Percentiles rank a stretch among this genome's conserved stretches.
These are phyloP conservation scores for Phytophthora sp. DNA, from an alignment of 352 stramenopile species.

Conservation along the genomic window DNA sequence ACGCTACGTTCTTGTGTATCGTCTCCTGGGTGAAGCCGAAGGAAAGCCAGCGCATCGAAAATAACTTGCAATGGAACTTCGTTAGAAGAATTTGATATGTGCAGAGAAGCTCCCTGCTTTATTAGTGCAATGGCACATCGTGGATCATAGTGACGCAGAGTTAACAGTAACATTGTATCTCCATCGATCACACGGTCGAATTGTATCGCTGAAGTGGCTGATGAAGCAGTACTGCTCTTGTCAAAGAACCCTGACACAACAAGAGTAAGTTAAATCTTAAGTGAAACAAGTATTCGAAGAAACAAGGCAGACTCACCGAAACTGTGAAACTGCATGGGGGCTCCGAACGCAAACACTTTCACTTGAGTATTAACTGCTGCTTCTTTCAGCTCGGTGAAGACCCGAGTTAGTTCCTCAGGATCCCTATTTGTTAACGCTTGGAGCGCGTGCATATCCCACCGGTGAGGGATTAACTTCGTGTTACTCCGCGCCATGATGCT, in stretches of 20 bases:
- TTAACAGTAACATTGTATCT: constrained; percentile 61
- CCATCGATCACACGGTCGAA: constrained; percentile 50
- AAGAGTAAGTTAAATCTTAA: background rate
- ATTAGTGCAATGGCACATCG: constrained; percentile 44
- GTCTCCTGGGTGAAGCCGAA: constrained; percentile 36
- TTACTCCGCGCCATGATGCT: no score
- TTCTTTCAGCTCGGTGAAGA: constrained; percentile 46
- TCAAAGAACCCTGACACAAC: constrained; percentile 63
- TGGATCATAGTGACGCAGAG: constrained; percentile 52
- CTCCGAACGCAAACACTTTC: constrained; percentile 48
- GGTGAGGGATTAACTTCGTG: constrained; percentile 47
- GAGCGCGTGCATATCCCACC: constrained; percentile 68
- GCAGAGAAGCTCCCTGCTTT: constrained; percentile 37
- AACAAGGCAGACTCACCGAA: constrained; percentile 42
- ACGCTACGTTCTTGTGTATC: background rate
- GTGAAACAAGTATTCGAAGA: background rate
- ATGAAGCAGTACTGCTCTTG: background rate
- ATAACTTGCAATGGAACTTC: constrained; percentile 46
- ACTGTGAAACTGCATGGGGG: constrained; percentile 54
- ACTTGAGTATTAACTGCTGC: constrained; percentile 48
- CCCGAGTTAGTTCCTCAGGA: constrained; percentile 35
- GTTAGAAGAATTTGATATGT: constrained; percentile 30
- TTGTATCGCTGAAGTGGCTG: constrained; percentile 17
- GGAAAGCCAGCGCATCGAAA: constrained; percentile 40
- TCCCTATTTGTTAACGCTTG: constrained; percentile 49